Evolutionary conservation across 768 basidiomycete species (phyloP).

Genomic region (Rhizopogon roseolus): DNA sequence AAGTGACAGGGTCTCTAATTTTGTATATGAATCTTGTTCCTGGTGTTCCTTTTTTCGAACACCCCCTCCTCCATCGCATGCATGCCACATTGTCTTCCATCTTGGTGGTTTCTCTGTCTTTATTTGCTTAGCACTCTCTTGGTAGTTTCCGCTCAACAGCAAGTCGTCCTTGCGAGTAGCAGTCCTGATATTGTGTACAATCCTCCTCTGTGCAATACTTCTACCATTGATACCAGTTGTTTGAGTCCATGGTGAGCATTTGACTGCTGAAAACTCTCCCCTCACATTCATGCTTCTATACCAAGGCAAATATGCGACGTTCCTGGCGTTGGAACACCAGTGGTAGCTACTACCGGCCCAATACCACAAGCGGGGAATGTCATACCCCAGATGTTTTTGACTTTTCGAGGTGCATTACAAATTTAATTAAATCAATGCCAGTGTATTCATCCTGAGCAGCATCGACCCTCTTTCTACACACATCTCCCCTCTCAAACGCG

Average conservation of each 20-base stretch:
- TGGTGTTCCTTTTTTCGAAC: not conserved
- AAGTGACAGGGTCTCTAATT: no score
- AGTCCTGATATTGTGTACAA: conserved; percentile 22
- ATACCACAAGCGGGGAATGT: conserved; percentile 35
- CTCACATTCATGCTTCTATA: not conserved
- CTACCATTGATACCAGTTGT: conserved; percentile 11
- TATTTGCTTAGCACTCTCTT: conserved; percentile 2
- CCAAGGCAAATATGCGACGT: conserved; percentile 16
- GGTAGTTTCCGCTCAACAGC: conserved; percentile 12
- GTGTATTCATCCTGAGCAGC: conserved; percentile 21
- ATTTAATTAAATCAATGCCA: conserved; percentile 3
- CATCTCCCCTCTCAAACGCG: conserved; percentile 43
- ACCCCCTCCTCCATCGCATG: conserved; percentile 2
- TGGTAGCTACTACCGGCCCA: conserved; percentile 38
- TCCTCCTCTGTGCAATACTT: conserved; percentile 17
- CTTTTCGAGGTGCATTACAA: conserved; percentile 41
- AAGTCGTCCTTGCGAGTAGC: conserved; percentile 17
- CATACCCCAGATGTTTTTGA: conserved; percentile 54
- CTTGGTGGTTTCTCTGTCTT: conserved; percentile 10
- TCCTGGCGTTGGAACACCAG: conserved; percentile 7
- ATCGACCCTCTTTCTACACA: conserved; percentile 38
- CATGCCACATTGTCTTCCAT: conserved; percentile 19
- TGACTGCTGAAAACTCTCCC: not conserved
- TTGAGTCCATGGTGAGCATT: conserved; percentile 21
- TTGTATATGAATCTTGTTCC: not conserved